Evolutionary conservation across 2,329 filamentous ascomycete genomes (phyloP).

Genomic region (Aureobasidium sp.): DNA sequence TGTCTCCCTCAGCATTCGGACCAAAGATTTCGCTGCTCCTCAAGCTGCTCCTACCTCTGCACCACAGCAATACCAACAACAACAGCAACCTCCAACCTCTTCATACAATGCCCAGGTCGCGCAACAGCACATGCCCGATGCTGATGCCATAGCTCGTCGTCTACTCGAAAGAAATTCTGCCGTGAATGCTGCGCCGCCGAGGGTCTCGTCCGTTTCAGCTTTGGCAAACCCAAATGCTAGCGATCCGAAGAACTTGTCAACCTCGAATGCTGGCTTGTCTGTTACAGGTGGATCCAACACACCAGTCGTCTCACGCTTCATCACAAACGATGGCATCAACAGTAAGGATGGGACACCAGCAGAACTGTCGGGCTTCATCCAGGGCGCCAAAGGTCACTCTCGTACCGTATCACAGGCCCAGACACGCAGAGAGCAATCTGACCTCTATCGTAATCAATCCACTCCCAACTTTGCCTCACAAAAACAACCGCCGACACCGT

Average conservation of each 20-base stretch:
- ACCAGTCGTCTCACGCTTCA: slow-evolving; percentile 37
- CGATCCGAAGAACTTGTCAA: slow-evolving; percentile 26
- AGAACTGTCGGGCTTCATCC: slow-evolving; percentile 2
- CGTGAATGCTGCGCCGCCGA: slow-evolving; percentile 48
- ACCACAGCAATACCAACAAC: neutral
- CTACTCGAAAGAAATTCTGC: slow-evolving; percentile 57
- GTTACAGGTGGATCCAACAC: slow-evolving; percentile 16
- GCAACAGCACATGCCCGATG: slow-evolving; percentile 37
- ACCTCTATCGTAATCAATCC: slow-evolving; percentile 14
- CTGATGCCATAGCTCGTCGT: slow-evolving; percentile 58
- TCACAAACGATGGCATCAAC: slow-evolving; percentile 25
- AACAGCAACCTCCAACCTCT: neutral
- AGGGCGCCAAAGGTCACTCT: slow-evolving; percentile 14
- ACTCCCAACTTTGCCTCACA: slow-evolving; percentile 13
- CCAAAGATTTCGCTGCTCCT: slow-evolving; percentile 10
- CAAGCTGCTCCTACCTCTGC: neutral
- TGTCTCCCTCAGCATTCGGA: neutral
- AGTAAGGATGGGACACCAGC: slow-evolving; percentile 29
- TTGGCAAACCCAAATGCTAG: slow-evolving; percentile 25
- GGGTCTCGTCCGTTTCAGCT: slow-evolving; percentile 54
- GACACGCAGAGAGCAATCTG: slow-evolving; percentile 3
- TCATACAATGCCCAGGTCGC: slow-evolving; percentile 2
- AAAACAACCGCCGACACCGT: slow-evolving; percentile 23
- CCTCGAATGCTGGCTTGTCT: slow-evolving; percentile 25
- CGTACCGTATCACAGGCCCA: slow-evolving; percentile 9